A percentile compares a stretch with the other conserved stretches of the same genome.
These are phyloP conservation scores for Pestalotiopsis fici DNA, from an alignment of 2,329 filamentous ascomycete genomes.

Conservation along the genomic window DNA sequence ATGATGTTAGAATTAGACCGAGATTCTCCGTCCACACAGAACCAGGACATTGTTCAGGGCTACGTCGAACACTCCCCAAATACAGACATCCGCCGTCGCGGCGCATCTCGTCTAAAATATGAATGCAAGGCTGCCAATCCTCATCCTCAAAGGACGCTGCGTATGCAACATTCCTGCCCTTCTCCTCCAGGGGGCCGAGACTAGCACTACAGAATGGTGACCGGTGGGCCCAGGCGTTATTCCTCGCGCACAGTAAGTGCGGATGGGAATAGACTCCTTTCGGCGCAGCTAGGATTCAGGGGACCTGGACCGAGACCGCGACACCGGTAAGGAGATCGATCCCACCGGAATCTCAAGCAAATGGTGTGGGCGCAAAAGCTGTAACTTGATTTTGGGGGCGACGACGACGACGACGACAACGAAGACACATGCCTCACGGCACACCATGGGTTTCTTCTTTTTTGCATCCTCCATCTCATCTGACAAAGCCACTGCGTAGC, in stretches of 20 bases:
- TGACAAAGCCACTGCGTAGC: not conserved
- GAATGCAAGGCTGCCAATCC: not conserved
- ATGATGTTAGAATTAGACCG: not conserved
- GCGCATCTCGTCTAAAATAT: not conserved
- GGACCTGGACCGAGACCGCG: not conserved
- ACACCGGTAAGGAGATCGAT: not conserved
- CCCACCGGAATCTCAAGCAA: not conserved
- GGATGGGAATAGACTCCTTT: not conserved
- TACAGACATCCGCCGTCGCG: not conserved
- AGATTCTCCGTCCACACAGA: constrained; percentile 10
- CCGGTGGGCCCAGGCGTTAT: no score
- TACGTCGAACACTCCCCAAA: not conserved
- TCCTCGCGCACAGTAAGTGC: not conserved
- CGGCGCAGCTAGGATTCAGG: not conserved
- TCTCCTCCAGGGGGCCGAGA: not conserved
- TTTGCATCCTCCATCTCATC: not conserved
- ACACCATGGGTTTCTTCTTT: not conserved
- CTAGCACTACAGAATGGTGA: not conserved
- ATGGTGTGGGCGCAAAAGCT: not conserved
- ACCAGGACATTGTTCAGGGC: not conserved
- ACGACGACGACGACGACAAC: not conserved
- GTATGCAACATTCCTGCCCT: not conserved
- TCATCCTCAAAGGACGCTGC: not conserved
- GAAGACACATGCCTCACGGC: not conserved
- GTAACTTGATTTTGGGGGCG: not conserved